Evolutionary conservation across 352 stramenopile genomes (phyloP).

Genomic region (Phytophthora colocasiae): DNA sequence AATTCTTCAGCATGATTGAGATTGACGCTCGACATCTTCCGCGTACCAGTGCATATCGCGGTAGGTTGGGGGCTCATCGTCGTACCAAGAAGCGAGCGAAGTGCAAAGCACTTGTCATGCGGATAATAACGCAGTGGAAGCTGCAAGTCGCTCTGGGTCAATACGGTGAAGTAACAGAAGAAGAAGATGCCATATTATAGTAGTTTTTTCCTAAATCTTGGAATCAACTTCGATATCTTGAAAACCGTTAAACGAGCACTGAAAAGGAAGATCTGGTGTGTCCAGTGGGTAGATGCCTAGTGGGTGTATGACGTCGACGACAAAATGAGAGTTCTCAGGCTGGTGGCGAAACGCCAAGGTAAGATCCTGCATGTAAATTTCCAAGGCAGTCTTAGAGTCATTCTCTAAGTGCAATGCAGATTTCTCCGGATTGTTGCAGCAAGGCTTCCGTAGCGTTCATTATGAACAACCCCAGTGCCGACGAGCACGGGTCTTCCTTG

Average conservation of each 20-base stretch:
- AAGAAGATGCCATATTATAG: background rate
- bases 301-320: background rate
- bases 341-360: background rate
- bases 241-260: too few relatives aligned
- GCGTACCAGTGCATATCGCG: background rate
- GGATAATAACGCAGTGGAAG: background rate
- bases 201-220: too few relatives aligned
- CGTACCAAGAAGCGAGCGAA: background rate
- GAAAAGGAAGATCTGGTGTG: background rate
- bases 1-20: constrained; percentile 5
- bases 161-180: background rate
- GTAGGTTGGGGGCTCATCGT: background rate
- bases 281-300: background rate
- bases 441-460: constrained; percentile 6
- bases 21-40: constrained; percentile 1
- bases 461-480: background rate
- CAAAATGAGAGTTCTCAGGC: background rate
- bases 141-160: background rate
- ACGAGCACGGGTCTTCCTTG: background rate
- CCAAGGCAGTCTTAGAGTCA: background rate
- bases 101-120: background rate
- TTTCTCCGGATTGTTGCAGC: background rate
- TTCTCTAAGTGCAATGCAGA: background rate
- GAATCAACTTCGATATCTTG: too few relatives aligned
- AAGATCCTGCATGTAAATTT: background rate